Evolutionary conservation across 345 rosid genomes (phyloP), one percentile per base, ranked within the genome.

Genomic region (Populus alba): DNA sequence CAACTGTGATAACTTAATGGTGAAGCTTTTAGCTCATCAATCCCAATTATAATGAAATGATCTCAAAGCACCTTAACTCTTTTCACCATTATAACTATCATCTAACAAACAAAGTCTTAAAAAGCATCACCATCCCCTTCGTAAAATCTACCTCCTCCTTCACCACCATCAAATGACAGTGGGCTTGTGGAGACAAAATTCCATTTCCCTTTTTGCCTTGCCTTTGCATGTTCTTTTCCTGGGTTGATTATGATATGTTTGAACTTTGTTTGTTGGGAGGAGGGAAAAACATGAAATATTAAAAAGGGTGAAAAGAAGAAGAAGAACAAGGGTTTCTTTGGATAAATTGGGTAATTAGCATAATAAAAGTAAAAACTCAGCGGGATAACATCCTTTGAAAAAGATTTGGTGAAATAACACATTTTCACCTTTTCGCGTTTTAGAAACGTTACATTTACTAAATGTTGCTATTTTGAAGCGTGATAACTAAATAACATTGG

Each of bases 261-360:
- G 84, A 91, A 88, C 84, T 83, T 89, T 22, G 91, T 85, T 70
- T 90, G 84, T 97, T 94, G 92, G 45, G 95, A 85, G 35, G 71
- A 71, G 67, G 88, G 87, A 70, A 75, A 79, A 63, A 87, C 86
- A 71, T 81, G 88, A 80, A 96, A 86, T 73, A 89, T 77, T 33
- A 84, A 69, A 86, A 87, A 81, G 85, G 79, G 12, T 81, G 81
- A 77, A 91, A 74, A 3, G 85, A 71, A 6, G 83, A 76, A 45
- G 77, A 43, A 2, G 87, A n/a, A n/a, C n/a, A 79, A 73, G 88
- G 55, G 70, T 79, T 63, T 72, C 80, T 88, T 76, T 31, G 3
- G 33, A 31, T 31, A 31, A 31, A 31, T 31, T 31, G 0, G 3
- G 33, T 31, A 31, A 31, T 31, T 3, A 31, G 4, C 33, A 31